Evolutionary conservation across 768 basidiomycete species (phyloP), one percentile per base, ranked within the genome.

Genomic region (Dentipellis fragilis): DNA sequence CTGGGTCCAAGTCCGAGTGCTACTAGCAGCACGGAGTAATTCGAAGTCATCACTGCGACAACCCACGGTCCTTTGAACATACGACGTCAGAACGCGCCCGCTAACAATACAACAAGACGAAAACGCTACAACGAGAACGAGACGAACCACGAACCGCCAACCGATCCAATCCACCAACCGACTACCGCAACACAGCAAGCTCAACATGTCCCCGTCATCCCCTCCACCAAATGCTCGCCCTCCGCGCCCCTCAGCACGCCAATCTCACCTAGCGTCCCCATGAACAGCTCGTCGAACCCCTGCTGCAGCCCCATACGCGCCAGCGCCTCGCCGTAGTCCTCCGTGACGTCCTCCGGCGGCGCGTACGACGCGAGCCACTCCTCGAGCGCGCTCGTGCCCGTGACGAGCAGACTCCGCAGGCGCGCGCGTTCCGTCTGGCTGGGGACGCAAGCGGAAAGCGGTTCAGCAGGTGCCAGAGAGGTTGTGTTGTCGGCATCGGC

Each of bases 371-470:
- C 63, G 45, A 89, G 58, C 87, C 87, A 91, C 58, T 86, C 86
- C 60, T 89, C 88, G 46, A 91, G 64, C 9, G 66, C 71, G 10
- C 78, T 75, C 23, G 79, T 75, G 0, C 83, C 85, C 0, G 75
- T 72, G 3, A 87, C 69, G 34, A 90, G 71, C 49, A 90, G 62
- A 60, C 87, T 89, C 40, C 79, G 72, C 22, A 90, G 66, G n/a
- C 88, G 74, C 11, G 85, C 83, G 35, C 80, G 69, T 59, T 90
- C 89, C 4, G 89, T 91, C 62, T 85, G 83, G 55, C 72, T 87
- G 3, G 29, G 29, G 48, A 81, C 66, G 2, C 79, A 77, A 4
- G 80, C 58, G 5, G 68, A 59, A 29, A 67, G 68, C 46, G 66
- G 68, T 23, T 67, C 70, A 14, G 69, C 68, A n/a, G 77, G 72